Conservation (phyloP, 2,329 filamentous ascomycete species). For the Nemania sp. region DNA sequence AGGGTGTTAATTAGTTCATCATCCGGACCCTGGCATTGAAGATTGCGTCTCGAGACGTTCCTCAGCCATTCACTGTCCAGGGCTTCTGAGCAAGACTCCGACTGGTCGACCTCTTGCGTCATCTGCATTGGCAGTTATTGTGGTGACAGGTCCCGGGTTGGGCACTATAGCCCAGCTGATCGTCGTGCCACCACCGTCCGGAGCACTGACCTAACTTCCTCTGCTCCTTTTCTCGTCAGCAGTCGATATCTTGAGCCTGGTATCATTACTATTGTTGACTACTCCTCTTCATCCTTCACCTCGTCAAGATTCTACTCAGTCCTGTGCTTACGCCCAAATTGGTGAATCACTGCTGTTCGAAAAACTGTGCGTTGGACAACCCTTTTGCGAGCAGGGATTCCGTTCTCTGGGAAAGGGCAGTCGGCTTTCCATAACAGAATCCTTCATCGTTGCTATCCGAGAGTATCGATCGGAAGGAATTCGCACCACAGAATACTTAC, state of each 20-base stretch:
- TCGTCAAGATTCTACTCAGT: background rate
- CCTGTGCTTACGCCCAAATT: background rate
- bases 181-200: slow-evolving; percentile 36
- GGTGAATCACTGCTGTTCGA: slow-evolving; percentile 2
- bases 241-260: slow-evolving; percentile 28
- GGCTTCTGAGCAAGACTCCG: slow-evolving; percentile 42
- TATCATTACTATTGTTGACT: slow-evolving; percentile 21
- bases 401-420: slow-evolving; percentile 5
- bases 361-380: background rate
- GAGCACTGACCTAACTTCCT: slow-evolving; percentile 33
- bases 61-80: slow-evolving; percentile 46
- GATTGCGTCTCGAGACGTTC: slow-evolving; percentile 42
- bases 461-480: slow-evolving; percentile 7
- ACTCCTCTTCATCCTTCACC: slow-evolving; percentile 6
- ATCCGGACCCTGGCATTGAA: slow-evolving; percentile 34
- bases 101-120: slow-evolving; percentile 47
- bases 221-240: slow-evolving; percentile 31
- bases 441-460: slow-evolving; percentile 3
- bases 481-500: slow-evolving; percentile 1
- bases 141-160: slow-evolving; percentile 36
- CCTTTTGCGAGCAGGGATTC: slow-evolving; percentile 2
- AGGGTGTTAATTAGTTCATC: slow-evolving; percentile 43
- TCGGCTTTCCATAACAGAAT: slow-evolving; percentile 8
- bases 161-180: slow-evolving; percentile 40
- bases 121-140: slow-evolving; percentile 42